These are phyloP conservation scores for Pochonia chlamydosporia DNA, from an alignment of 2,329 filamentous ascomycete genomes.

Conservation along the genomic window DNA sequence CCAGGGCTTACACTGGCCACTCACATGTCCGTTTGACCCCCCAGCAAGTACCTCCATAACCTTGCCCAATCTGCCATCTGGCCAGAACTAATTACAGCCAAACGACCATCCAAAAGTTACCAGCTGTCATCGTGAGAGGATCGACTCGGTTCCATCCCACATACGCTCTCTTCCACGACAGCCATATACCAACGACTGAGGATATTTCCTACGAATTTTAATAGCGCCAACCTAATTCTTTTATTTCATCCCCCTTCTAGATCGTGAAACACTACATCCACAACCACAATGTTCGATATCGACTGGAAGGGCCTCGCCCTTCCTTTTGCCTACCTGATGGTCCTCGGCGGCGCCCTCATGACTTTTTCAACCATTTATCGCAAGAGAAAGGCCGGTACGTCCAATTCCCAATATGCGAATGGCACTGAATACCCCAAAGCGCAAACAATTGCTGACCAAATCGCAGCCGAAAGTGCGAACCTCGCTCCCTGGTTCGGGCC, in stretches of 20 bases:
- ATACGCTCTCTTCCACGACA: constrained; percentile 2
- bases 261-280: neutral
- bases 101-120: neutral
- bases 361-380: constrained; percentile 92
- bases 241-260: neutral
- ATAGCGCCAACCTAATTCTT: neutral
- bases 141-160: neutral
- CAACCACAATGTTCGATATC: constrained; percentile 24
- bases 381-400: constrained; percentile 76
- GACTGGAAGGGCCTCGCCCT: constrained; percentile 83
- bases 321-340: constrained; percentile 82
- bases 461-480: constrained; percentile 67
- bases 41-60: neutral
- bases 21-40: too few species aligned
- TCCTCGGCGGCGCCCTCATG: constrained; percentile 81
- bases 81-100: constrained; percentile 9
- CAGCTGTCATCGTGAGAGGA: constrained; percentile 3
- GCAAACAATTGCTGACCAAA: constrained; percentile 10
- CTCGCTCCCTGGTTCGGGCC: constrained; percentile 92
- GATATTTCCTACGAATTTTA: neutral
- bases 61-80: constrained; percentile 10
- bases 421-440: neutral
- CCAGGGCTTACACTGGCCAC: too few species aligned
- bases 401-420: neutral
- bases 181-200: neutral